Evolutionary conservation across 169 alveolate species (phyloP).

Genomic region (Plasmodium billcollinsi): DNA sequence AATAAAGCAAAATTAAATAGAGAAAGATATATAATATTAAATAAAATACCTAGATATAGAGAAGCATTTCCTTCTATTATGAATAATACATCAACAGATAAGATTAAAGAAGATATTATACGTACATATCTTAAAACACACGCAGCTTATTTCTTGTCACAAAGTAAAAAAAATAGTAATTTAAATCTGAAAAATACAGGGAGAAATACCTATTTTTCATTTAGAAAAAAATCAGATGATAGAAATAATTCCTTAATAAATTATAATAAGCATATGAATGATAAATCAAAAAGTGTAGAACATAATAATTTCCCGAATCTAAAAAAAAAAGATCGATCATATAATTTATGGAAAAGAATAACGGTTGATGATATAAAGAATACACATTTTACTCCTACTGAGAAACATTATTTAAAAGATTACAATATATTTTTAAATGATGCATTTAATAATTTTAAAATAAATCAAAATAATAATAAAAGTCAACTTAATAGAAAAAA

Average conservation of each 20-base stretch:
- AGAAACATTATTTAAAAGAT: neutral
- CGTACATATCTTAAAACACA: constrained; percentile 70
- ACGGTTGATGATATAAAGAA: constrained; percentile 34
- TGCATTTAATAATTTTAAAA: constrained; percentile 11
- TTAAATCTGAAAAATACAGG: neutral
- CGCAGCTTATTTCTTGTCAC: constrained; percentile 56
- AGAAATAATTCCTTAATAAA: constrained; percentile 1
- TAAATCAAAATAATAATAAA: neutral
- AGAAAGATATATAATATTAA: constrained; percentile 53
- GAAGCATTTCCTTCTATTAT: constrained; percentile 58
- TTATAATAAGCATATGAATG: neutral
- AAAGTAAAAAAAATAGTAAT: constrained; percentile 27
- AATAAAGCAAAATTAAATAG: constrained; percentile 60
- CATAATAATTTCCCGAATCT: neutral
- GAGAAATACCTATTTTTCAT: neutral
- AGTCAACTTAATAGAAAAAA: neutral
- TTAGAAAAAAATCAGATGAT: constrained; percentile 1
- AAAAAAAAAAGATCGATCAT: constrained; percentile 30
- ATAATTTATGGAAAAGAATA: constrained; percentile 48
- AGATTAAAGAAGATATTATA: constrained; percentile 55
- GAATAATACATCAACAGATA: constrained; percentile 40
- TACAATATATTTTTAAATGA: constrained; percentile 28
- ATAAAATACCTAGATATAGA: constrained; percentile 54
- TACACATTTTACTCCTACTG: neutral
- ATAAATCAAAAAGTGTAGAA: neutral